Evolutionary conservation across 208 protist species (phyloP), one percentile per base, ranked within the genome.

Genomic region (Acanthamoeba castellanii): DNA sequence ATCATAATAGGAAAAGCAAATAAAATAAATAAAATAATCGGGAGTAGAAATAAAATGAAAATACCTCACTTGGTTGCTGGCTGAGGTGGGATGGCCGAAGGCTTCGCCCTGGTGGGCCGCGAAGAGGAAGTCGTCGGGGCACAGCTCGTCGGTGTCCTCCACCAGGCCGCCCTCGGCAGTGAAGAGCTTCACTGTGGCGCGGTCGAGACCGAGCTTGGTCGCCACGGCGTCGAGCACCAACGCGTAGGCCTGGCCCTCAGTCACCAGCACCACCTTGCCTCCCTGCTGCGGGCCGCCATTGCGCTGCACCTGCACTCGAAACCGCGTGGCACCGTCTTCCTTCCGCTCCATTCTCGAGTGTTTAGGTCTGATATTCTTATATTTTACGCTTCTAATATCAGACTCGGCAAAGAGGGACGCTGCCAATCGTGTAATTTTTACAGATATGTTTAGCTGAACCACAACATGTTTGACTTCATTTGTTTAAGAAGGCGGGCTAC

Each of bases 71-170:
- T 22, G 25, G 59, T 30, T 66, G 25, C 59, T 30, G 32, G 37
- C 37, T 3, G 64, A 14, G n/a, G 34, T 34, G 7, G 81, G 74
- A 2, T 82, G 42, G 32, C 81, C 81, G 22, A 88, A 88, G 47
- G 81, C 0, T 27, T 88, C 81, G 52, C 30, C 81, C 7, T 42
- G 81, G 81, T 88, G 81, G 7, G 81, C 81, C 50, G 34, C 81
- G 52, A 27, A 88, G 50, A 88, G 81, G 50, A 88, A 88, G 8
- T 88, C 81, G 20, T 88, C 81, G 13, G 81, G 81, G 22, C 81
- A 88, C 81, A 88, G 81, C 50, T 88, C 81, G 5, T 88, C 81
- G 32, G 81, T 88, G 81, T 88, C 81, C 81, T 88, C 81, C 18
- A 88, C 50, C 34, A 64, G 47, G 50, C 81, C 81, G 16, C 81